These are phyloP conservation scores for Carex kokanica DNA, from an alignment of 176 grass and related monocot species.

Conservation along the genomic window DNA sequence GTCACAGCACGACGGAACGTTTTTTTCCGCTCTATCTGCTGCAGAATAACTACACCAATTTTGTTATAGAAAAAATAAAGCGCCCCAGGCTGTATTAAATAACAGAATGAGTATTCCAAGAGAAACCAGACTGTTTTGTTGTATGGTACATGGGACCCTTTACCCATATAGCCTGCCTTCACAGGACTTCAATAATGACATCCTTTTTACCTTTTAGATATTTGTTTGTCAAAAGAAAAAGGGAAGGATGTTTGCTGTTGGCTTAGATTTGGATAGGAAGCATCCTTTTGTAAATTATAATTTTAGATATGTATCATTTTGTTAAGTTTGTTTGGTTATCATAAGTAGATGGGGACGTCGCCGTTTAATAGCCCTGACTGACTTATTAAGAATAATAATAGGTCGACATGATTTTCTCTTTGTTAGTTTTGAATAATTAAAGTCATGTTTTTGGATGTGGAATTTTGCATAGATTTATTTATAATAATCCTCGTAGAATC, in stretches of 20 bases:
- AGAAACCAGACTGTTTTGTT: background rate
- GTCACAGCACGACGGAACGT: too few relatives aligned
- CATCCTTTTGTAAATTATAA: background rate
- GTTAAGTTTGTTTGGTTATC: background rate
- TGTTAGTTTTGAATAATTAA: background rate
- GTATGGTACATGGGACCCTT: background rate
- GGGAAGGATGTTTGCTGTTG: background rate
- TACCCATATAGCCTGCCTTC: background rate
- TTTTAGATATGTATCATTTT: background rate
- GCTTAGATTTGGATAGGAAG: background rate
- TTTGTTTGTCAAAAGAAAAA: background rate
- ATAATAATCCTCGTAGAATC: too few relatives aligned
- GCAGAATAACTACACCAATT: background rate
- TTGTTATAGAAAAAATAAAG: background rate
- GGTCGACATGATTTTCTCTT: background rate
- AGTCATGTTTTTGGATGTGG: background rate
- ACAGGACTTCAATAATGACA: constrained; percentile 8
- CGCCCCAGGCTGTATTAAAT: background rate
- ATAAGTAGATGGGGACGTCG: background rate
- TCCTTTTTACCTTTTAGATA: background rate
- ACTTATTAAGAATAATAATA: background rate
- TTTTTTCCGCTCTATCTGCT: background rate
- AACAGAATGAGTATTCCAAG: too few relatives aligned
- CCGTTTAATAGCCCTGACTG: background rate
- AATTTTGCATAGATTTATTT: too few relatives aligned